Base-by-base conservation (phyloP, 345 rosid species). In the Pistacia atlantica region DNA sequence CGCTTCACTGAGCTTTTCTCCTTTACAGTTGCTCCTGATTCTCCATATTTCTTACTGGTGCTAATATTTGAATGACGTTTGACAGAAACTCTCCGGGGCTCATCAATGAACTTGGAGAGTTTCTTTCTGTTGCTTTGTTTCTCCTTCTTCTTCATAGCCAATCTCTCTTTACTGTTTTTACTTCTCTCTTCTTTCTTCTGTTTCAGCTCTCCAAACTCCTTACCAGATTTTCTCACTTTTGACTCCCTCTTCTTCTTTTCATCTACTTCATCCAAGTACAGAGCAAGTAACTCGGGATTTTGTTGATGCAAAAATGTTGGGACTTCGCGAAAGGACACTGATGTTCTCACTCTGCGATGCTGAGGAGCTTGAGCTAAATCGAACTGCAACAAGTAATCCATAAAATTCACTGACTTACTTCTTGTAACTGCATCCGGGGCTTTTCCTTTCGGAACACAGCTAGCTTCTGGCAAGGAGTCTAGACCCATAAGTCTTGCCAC, bases 401-500 rank as follows among this genome's bases (percentile, higher is more conserved):
- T 83, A 83, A 93, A 95, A 76, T 91, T 93, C 78, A 90, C 99
- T 16, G 98, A 95, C 88, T 89, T 83, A 75, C 97, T 91, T 59
- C 98, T 81, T 1, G 87, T 38, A 31, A 93, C 93, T 11, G 83
- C 71, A 6, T 87, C 85, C 8, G 90, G 85, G 46, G 75, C 48
- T 58, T 79, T 82, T 22, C 83, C 71, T 65, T 81, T 80, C 2
- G 88, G 85, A 49, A 80, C 72, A 84, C 81, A 81, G 69, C 74
- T 81, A 64, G 85, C 71, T 25, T 82, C 88, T 8, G 93, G 96
- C 80, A 87, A 69, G 0, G 97, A 86, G 5, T 90, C 94, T 17
- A 93, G 78, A 1, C 99, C 98, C 99, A 95, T 95, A 57, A 95
- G 80, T 83, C 90, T 90, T 6, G 99, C 94, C 51, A 93, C 97